phyloP scores from a whole-genome alignment of 1,284 basidiomycete species.

The Rhodotorula sp. region DNA sequence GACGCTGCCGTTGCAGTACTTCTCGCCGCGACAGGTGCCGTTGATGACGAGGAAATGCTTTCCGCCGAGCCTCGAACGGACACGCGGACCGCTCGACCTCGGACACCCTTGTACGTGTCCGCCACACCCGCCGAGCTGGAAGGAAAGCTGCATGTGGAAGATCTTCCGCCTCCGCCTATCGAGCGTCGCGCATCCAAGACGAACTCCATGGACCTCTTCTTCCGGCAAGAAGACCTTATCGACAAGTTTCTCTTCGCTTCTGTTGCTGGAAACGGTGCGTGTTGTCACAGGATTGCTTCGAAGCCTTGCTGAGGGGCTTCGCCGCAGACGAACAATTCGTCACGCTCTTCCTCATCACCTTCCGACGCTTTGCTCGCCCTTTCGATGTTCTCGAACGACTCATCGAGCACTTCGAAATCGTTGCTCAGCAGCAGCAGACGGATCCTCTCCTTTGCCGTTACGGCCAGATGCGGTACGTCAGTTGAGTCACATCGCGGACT shows the following conservation, averaged over 20 bases:
- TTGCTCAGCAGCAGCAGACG: constrained; percentile 32
- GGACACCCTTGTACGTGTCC: too few species aligned
- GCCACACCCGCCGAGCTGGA: too few species aligned
- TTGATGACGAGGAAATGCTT: background rate
- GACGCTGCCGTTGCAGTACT: background rate
- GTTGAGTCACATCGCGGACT: too few species aligned
- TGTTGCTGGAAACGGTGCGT: constrained; percentile 46
- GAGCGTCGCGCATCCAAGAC: constrained; percentile 1
- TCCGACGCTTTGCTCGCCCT: constrained; percentile 45
- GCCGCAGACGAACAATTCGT: constrained; percentile 44
- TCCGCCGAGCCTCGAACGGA: background rate
- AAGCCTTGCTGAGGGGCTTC: background rate
- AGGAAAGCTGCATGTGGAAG: background rate
- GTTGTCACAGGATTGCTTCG: too few species aligned
- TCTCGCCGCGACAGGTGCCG: background rate
- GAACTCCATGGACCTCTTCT: constrained; percentile 42
- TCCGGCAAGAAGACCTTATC: constrained; percentile 43
- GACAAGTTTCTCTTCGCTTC: constrained; percentile 48
- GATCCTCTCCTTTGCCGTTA: constrained; percentile 44
- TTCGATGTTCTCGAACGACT: constrained; percentile 44
- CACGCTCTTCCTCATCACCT: constrained; percentile 46
- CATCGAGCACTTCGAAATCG: constrained; percentile 44
- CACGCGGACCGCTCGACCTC: too few species aligned
- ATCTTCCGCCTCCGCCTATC: background rate
- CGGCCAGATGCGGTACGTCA: constrained; percentile 46